These are phyloP conservation scores for Diplogelasinospora grovesii DNA, from an alignment of 495 filamentous ascomycete species.

Conservation along the genomic window DNA sequence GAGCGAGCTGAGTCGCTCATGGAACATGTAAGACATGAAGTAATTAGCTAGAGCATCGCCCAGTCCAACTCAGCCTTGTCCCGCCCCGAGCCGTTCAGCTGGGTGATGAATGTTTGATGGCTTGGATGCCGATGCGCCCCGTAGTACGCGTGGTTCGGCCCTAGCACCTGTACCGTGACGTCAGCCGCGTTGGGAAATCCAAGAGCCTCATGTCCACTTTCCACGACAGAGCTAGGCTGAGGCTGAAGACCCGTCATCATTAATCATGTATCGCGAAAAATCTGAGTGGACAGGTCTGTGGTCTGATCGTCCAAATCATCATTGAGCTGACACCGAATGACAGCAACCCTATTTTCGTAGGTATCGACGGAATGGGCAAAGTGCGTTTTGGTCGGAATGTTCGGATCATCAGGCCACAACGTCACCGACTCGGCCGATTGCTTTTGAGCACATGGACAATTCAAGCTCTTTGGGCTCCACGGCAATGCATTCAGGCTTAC, in stretches of 20 bases:
- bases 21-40: too few relatives aligned
- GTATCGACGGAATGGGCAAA: not conserved
- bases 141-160: slow-evolving; percentile 6
- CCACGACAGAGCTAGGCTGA: not conserved
- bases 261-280: too few relatives aligned
- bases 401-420: too few relatives aligned
- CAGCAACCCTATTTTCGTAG: too few relatives aligned
- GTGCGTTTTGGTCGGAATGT: not conserved
- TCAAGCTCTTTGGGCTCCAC: too few relatives aligned
- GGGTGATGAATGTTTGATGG: not conserved
- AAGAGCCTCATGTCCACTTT: slow-evolving; percentile 3
- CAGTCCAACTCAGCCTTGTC: not conserved
- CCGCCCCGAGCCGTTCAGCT: not conserved
- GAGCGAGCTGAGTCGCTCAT: not conserved
- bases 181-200: slow-evolving; percentile 3
- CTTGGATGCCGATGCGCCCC: not conserved
- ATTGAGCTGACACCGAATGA: too few relatives aligned
- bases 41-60: too few relatives aligned
- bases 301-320: too few relatives aligned
- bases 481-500: too few relatives aligned
- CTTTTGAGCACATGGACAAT: too few relatives aligned
- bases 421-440: too few relatives aligned
- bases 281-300: too few relatives aligned
- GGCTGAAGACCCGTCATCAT: not conserved
- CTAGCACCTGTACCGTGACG: slow-evolving; percentile 7